Evolutionary conservation across 768 basidiomycete species (phyloP).

Genomic region (Leccinum boreale): DNA sequence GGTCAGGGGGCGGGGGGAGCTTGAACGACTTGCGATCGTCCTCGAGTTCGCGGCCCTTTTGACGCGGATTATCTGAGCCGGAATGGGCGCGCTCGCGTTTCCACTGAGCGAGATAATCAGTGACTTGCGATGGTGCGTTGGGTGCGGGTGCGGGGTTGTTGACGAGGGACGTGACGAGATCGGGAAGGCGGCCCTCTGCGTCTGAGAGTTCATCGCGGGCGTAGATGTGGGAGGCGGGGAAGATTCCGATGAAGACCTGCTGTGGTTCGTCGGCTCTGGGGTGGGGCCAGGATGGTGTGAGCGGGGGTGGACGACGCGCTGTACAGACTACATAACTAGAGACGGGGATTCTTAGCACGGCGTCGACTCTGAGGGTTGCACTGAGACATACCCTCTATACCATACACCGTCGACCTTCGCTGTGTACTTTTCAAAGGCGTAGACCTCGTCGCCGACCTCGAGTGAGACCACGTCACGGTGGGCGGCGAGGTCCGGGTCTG

Average conservation of each 20-base stretch:
- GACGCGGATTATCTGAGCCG: constrained; percentile 31
- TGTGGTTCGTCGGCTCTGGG: constrained; percentile 74
- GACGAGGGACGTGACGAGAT: constrained; percentile 60
- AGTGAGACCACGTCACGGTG: constrained; percentile 79
- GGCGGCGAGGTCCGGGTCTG: constrained; percentile 58
- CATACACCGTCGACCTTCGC: constrained; percentile 77
- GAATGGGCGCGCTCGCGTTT: constrained; percentile 33
- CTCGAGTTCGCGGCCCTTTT: constrained; percentile 55
- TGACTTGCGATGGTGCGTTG: constrained; percentile 37
- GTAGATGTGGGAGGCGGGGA: constrained; percentile 86
- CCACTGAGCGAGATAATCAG: constrained; percentile 47
- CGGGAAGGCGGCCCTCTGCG: constrained; percentile 81
- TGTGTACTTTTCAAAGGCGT: constrained; percentile 91
- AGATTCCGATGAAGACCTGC: constrained; percentile 92
- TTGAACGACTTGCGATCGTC: constrained; percentile 61
- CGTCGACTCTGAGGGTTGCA: neutral
- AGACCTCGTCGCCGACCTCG: constrained; percentile 95
- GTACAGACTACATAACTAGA: constrained; percentile 83
- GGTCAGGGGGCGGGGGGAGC: constrained; percentile 71
- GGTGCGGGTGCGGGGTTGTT: constrained; percentile 32
- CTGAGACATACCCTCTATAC: constrained; percentile 83
- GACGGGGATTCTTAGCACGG: neutral
- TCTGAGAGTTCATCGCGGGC: constrained; percentile 84
- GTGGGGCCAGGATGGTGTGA: constrained; percentile 59
- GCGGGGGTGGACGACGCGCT: constrained; percentile 62